These are phyloP conservation scores for Globisporangium emineosum DNA, from an alignment of 352 stramenopile genomes.

Conservation along the genomic window DNA sequence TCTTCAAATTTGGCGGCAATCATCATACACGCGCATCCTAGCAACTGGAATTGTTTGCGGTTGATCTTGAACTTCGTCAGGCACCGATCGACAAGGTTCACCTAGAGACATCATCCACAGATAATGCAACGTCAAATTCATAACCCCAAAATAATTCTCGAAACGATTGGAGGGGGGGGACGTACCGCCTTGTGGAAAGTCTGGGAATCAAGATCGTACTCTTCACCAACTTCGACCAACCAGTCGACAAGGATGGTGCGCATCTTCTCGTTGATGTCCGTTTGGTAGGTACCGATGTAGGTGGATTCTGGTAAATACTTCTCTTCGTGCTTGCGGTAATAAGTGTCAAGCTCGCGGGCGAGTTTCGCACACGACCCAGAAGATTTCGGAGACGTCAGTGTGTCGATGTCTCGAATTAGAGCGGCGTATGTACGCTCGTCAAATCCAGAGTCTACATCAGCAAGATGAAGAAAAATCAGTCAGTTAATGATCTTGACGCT, in stretches of 20 bases:
- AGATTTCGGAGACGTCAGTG: slow-evolving; percentile 21
- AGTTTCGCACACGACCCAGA: slow-evolving; percentile 50
- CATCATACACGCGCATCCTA: slow-evolving; percentile 95
- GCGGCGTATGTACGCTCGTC: slow-evolving; percentile 51
- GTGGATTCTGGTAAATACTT: slow-evolving; percentile 66
- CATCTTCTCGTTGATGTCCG: slow-evolving; percentile 99
- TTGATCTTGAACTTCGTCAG: slow-evolving; percentile 82
- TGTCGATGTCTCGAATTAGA: slow-evolving; percentile 61
- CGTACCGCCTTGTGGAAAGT: slow-evolving; percentile 80
- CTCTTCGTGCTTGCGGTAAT: slow-evolving; percentile 62
- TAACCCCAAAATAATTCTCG: not conserved
- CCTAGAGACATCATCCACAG: slow-evolving; percentile 19
- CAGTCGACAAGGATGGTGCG: slow-evolving; percentile 99
- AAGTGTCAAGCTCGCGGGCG: slow-evolving; percentile 57
- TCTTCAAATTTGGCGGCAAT: slow-evolving; percentile 98
- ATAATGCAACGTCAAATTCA: not conserved
- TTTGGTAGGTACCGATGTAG: slow-evolving; percentile 84
- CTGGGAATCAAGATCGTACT: slow-evolving; percentile 81
- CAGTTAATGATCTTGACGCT: not conserved
- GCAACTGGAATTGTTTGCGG: slow-evolving; percentile 92
- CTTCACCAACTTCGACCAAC: slow-evolving; percentile 92
- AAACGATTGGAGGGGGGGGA: not conserved
- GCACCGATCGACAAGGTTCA: slow-evolving; percentile 84
- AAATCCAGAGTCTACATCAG: slow-evolving; percentile 56
- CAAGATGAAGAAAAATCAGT: not conserved